phyloP scores from a whole-genome alignment of 768 basidiomycete species.

The Amanita muscaria region DNA sequence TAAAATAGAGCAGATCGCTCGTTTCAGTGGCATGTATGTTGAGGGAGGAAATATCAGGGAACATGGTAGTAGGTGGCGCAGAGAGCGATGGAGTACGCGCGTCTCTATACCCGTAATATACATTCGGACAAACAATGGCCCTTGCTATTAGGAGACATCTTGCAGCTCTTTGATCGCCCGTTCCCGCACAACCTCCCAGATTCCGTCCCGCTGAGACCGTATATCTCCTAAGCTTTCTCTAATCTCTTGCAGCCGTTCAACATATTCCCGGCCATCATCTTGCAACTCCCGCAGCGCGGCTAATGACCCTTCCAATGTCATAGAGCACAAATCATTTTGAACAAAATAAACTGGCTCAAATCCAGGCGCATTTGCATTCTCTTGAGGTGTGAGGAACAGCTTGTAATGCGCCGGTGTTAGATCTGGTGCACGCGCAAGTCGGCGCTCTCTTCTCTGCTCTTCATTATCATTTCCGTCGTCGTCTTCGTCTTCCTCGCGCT shows the following conservation, averaged over 20 bases:
- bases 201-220: slow-evolving; percentile 55
- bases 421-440: slow-evolving; percentile 55
- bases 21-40: slow-evolving; percentile 26
- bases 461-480: slow-evolving; percentile 38
- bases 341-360: slow-evolving; percentile 58
- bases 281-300: slow-evolving; percentile 70
- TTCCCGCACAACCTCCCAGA: slow-evolving; percentile 74
- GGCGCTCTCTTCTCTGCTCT: slow-evolving; percentile 24
- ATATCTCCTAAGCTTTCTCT: slow-evolving; percentile 73
- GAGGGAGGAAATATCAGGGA: slow-evolving; percentile 41
- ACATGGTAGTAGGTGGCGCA: slow-evolving; percentile 24
- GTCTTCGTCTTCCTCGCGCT: slow-evolving; percentile 62
- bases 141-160: slow-evolving; percentile 44
- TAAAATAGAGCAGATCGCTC: slow-evolving; percentile 14
- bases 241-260: slow-evolving; percentile 78
- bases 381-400: slow-evolving; percentile 48
- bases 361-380: slow-evolving; percentile 36
- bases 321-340: slow-evolving; percentile 57
- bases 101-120: no score
- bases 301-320: slow-evolving; percentile 66
- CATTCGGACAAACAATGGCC: slow-evolving; percentile 10
- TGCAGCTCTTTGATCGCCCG: slow-evolving; percentile 69
- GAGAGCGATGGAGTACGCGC: slow-evolving; percentile 11
- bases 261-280: slow-evolving; percentile 82
- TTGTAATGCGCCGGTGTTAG: slow-evolving; percentile 58